Conservation (phyloP, 768 basidiomycete species). For the Lactarius trivialis region DNA sequence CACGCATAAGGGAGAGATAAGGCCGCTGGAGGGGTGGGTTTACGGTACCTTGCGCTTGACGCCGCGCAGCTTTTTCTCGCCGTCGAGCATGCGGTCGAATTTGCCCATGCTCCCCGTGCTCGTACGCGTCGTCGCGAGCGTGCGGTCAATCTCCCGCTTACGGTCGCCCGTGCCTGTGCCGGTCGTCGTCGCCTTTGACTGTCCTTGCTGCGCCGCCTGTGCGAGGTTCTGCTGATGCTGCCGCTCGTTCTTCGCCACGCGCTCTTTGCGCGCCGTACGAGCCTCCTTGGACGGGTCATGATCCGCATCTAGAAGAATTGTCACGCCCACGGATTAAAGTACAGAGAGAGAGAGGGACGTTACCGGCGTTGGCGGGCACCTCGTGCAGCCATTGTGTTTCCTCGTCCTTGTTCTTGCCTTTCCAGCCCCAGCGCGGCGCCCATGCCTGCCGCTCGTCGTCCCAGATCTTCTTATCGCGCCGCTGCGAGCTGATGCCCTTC, state of each 20-base stretch:
- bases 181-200: conserved; percentile 6
- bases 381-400: conserved; percentile 92
- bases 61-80: conserved; percentile 83
- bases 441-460: conserved; percentile 94
- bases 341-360: no score
- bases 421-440: conserved; percentile 85
- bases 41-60: conserved; percentile 82
- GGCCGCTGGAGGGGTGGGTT: background rate
- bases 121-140: conserved; percentile 64
- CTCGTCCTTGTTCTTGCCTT: conserved; percentile 80
- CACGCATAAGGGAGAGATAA: background rate
- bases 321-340: no score
- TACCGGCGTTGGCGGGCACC: conserved; percentile 84
- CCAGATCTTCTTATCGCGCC: conserved; percentile 77
- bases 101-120: conserved; percentile 96
- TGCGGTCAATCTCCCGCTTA: conserved; percentile 68
- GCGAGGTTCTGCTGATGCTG: conserved; percentile 69
- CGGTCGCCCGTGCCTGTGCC: conserved; percentile 36
- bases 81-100: conserved; percentile 85
- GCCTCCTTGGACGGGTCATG: conserved; percentile 73
- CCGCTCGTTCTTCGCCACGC: conserved; percentile 78
- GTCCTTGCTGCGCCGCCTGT: conserved; percentile 43
- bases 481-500: conserved; percentile 85
- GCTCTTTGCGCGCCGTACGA: conserved; percentile 70
- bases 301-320: conserved; percentile 52